Base-by-base conservation (phyloP, 208 protist species). In the Acanthamoeba healyi region DNA sequence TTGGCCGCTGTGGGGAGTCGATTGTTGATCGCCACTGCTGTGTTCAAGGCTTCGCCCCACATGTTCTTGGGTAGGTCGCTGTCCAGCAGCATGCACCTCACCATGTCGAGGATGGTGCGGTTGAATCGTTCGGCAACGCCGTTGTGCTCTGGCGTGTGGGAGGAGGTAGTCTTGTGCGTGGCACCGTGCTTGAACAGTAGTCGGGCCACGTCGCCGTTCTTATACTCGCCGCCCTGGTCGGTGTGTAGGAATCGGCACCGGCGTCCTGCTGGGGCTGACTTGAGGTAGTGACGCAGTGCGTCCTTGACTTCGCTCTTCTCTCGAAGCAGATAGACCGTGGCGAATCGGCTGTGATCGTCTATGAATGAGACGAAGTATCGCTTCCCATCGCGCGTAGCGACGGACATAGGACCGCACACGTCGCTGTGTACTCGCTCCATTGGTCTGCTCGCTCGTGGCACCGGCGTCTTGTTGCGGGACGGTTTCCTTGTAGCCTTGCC, bases 61-160 rank as follows among this genome's bases (percentile, higher is more conserved):
- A 15, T 15, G 44, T 12, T 4, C 44, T 49, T 49, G 44, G 44
- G 44, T 12, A 49, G 44, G 4, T 49, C 5, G 2, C 38, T 46
- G 38, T 81, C 5, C 7, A 44, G 24, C 1, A 81, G 40, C 70
- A 81, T 46, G 40, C 70, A 81, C 70, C 7, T 1, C n/a, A 81
- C 40, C 70, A 81, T 81, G 40, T 19, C 40, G 70, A 88, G 9
- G 19, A 58, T 88, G 51, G 81, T 46, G 81, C 14, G 44, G 51
- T 88, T 88, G 32, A 63, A 63, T 0, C 38, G 32, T 4, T 88
- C 10, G 4, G 81, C 81, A 12, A 88, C 81, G 0, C 81, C 7
- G 5, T 88, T 88, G 38, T 65, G 81, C 10, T 88, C 81, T 29
- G 44, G 81, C 0, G 81, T 88, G 49, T 88, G 81, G 3, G 81